Conservation (phyloP, 2,329 filamentous ascomycete genomes). For the Colletotrichum siamense region DNA sequence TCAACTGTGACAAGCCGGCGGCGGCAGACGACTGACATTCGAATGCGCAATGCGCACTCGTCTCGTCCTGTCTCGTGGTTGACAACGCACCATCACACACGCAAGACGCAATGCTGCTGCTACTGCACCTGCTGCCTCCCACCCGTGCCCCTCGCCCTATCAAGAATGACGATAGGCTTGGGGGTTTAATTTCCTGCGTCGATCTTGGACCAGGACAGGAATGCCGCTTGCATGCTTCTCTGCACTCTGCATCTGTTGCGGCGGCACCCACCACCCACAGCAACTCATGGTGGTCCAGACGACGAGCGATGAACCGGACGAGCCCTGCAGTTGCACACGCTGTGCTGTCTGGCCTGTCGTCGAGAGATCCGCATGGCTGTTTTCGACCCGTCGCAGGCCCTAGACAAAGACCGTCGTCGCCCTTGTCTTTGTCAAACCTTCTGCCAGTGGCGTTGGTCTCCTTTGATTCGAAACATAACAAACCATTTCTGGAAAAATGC, state of each 20-base stretch:
- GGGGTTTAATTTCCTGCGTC: conserved; percentile 9
- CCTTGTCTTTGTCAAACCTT: background rate
- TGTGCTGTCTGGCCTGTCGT: background rate
- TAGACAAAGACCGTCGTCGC: background rate
- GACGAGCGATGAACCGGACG: background rate
- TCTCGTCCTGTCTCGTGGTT: conserved; percentile 9
- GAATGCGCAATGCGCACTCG: background rate
- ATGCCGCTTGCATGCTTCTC: conserved; percentile 13
- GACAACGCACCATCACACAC: conserved; percentile 16
- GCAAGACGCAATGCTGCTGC: background rate
- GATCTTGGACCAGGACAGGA: conserved; percentile 11
- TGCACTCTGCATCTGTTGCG: background rate
- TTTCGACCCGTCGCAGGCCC: conserved; percentile 15
- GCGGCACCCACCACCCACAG: background rate
- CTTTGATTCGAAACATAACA: conserved; percentile 20
- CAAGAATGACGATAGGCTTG: background rate
- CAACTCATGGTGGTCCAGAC: background rate
- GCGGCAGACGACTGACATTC: background rate
- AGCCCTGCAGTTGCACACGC: background rate
- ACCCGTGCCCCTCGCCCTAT: conserved; percentile 1
- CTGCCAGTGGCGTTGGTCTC: background rate
- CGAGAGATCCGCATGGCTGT: conserved; percentile 8
- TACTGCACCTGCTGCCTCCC: conserved; percentile 5
- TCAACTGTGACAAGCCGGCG: background rate
- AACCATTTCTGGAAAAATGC: background rate